phyloP scores from a whole-genome alignment of 441 rosid species.

The Erodium trifolium region DNA sequence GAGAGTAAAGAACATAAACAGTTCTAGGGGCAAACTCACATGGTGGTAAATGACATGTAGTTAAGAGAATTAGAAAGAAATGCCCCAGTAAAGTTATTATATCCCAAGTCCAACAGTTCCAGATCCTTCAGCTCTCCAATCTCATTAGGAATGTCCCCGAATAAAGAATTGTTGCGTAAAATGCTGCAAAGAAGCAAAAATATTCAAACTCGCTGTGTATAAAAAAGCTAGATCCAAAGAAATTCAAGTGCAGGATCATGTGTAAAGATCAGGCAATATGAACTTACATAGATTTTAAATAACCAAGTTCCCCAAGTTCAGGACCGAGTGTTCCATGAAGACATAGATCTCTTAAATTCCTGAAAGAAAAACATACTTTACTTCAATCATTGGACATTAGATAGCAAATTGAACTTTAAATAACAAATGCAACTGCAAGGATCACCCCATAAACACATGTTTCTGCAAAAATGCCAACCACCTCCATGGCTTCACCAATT shows the following conservation, averaged over 20 bases:
- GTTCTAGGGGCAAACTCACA: slow-evolving; percentile 28
- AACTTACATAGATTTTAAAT: slow-evolving; percentile 65
- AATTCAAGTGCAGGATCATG: neutral
- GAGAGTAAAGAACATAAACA: neutral
- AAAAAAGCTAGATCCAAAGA: slow-evolving; percentile 4
- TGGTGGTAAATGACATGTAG: slow-evolving; percentile 37
- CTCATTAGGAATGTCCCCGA: slow-evolving; percentile 64
- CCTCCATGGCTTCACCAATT: no score
- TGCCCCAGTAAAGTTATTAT: slow-evolving; percentile 61
- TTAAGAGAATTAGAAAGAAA: slow-evolving; percentile 38
- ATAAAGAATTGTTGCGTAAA: slow-evolving; percentile 77
- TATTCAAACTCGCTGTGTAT: neutral
- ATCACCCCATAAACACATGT: neutral
- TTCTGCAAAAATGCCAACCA: no score
- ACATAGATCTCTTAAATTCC: slow-evolving; percentile 63
- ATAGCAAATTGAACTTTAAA: neutral
- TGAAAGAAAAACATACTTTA: slow-evolving; percentile 18
- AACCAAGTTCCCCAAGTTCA: slow-evolving; percentile 47
- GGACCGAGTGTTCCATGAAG: slow-evolving; percentile 67
- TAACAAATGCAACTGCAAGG: neutral
- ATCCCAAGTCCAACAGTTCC: slow-evolving; percentile 77
- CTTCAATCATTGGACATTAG: no score
- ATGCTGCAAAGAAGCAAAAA: slow-evolving; percentile 34
- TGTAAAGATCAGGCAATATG: no score
- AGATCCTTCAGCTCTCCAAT: slow-evolving; percentile 57